Evolutionary conservation across 106 monocot genomes (phyloP), one percentile per base, ranked within the genome.

Genomic region (Apostasia shenzhenica): DNA sequence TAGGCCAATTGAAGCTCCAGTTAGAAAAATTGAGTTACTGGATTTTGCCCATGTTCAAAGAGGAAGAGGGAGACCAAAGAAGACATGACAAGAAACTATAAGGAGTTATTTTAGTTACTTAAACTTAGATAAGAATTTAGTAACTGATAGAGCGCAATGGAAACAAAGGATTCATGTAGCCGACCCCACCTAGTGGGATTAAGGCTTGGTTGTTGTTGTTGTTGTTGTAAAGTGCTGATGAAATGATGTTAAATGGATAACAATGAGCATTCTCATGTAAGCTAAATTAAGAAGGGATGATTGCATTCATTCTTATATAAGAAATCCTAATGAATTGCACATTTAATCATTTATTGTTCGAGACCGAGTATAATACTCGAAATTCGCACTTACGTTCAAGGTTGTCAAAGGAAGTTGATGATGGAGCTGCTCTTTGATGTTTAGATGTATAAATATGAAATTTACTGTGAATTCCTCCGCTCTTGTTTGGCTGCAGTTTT

Each of bases 401-500:
- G 61, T 0, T 5, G 61, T 40, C 2, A 8, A 41, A 7, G 26
- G 2, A 41, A 41, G 14, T 42, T 38, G 4, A 1, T 40, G 41
- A 61, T 41, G 1, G 1, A 8, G 41, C 4, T 8, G 2, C 1
- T 3, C 47, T 5, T 12, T 13, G 42, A 10, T 45, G n/a, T 5
- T 10, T 65, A 44, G 5, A 4, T 65, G n/a, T n/a, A 13, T 5
- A 45, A 45, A 53, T 38, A 11, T 2, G 40, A 54, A 26, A 9
- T 3, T 3, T 37, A 52, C 14, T 8, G 11, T 54, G 37, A 53
- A 8, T 47, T 37, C 26, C 48, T 2, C 6, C 48, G 7, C 68
- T 41, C 11, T 50, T n/a, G 8, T 43, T 57, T 41, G 72, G 51
- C 42, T 41, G 65, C 62, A 86, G 86, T 71, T 61, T 74, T 86